phyloP scores from a whole-genome alignment of 169 alveolate species.

The Cryptosporidium viatorum region DNA sequence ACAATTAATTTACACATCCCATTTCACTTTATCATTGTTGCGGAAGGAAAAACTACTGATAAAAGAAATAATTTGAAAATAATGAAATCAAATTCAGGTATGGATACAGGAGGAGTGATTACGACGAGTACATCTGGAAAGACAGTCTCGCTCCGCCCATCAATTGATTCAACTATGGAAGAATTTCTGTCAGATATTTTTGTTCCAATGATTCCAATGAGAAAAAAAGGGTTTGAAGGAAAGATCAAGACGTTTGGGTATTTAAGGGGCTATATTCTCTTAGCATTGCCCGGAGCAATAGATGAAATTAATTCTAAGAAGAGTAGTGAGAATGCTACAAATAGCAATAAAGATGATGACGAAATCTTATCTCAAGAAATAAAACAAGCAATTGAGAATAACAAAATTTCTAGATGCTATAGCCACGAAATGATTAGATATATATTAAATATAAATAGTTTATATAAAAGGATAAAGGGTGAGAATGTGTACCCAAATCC shows the following conservation, averaged over 20 bases:
- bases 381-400: conserved; percentile 29
- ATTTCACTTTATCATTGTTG: conserved; percentile 84
- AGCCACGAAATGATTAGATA: conserved; percentile 41
- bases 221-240: conserved; percentile 75
- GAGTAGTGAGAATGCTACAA: background rate
- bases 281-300: conserved; percentile 56
- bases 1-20: conserved; percentile 85
- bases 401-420: conserved; percentile 55
- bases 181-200: conserved; percentile 80
- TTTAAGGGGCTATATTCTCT: conserved; percentile 51
- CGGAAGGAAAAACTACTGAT: conserved; percentile 83
- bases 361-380: background rate
- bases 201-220: conserved; percentile 79
- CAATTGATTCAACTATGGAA: conserved; percentile 82
- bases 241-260: conserved; percentile 58
- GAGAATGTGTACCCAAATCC: conserved; percentile 82
- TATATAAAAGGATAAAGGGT: conserved; percentile 79
- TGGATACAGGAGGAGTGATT: conserved; percentile 62
- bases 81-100: conserved; percentile 29
- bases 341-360: background rate
- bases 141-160: conserved; percentile 74
- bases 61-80: conserved; percentile 74
- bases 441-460: conserved; percentile 31
- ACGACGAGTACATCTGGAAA: conserved; percentile 35
- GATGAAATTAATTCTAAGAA: conserved; percentile 36